Evolutionary conservation across 768 basidiomycete genomes (phyloP).

Genomic region (Mycena capillaripes): DNA sequence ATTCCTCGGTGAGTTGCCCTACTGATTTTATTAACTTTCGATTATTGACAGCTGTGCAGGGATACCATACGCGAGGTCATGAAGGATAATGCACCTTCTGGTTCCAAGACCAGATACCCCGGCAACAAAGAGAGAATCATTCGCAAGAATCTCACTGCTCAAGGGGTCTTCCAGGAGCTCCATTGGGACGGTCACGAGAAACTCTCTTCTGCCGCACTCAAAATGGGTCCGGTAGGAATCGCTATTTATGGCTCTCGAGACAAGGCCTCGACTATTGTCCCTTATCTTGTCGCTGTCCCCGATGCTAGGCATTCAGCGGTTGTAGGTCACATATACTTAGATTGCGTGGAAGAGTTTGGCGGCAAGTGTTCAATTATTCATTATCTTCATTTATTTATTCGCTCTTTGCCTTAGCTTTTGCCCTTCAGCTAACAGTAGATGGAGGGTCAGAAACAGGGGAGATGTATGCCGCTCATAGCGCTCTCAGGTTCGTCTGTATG

Average conservation of each 20-base stretch:
- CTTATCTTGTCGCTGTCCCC: not conserved
- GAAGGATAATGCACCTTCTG: not conserved
- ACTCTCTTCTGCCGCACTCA: not conserved
- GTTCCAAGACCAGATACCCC: not conserved
- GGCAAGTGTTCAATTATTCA: not conserved
- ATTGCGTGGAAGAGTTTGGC: not conserved
- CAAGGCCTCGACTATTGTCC: not conserved
- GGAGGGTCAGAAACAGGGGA: not conserved
- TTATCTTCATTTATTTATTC: too few relatives aligned
- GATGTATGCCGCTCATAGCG: not conserved
- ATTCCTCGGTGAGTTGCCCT: not conserved
- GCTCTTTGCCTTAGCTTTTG: not conserved
- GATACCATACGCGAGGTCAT: not conserved
- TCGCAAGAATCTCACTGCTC: not conserved
- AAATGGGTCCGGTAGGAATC: slow-evolving; percentile 12
- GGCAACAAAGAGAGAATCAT: not conserved
- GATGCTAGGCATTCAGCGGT: not conserved
- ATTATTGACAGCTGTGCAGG: not conserved
- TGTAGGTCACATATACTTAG: not conserved
- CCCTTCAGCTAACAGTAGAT: not conserved
- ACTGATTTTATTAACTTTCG: too few relatives aligned
- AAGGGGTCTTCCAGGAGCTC: slow-evolving; percentile 12
- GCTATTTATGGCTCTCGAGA: slow-evolving; percentile 3
- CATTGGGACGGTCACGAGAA: slow-evolving; percentile 19
- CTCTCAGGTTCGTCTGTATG: not conserved